Conservation (phyloP, 1,284 basidiomycete genomes). For the Malassezia psittaci region DNA sequence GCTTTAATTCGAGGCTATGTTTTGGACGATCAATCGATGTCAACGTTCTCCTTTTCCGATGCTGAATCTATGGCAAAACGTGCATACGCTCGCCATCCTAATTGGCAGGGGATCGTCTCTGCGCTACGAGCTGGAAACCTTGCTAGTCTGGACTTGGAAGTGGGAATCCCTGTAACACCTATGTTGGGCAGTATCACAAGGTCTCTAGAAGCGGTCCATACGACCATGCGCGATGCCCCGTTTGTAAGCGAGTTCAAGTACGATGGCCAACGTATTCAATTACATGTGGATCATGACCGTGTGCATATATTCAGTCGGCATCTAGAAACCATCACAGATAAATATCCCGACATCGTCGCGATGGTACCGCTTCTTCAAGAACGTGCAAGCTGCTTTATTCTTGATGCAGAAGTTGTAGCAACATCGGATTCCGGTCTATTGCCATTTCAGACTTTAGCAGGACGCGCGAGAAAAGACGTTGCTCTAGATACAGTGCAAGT, state of each 20-base stretch:
- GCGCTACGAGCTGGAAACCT: constrained; percentile 52
- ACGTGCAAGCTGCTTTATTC: constrained; percentile 59
- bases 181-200: constrained; percentile 57
- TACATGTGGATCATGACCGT: constrained; percentile 55
- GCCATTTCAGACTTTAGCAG: constrained; percentile 37
- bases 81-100: constrained; percentile 67
- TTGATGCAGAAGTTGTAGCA: constrained; percentile 63
- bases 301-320: constrained; percentile 76
- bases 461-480: constrained; percentile 41
- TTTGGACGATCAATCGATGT: constrained; percentile 48
- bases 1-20: constrained; percentile 72
- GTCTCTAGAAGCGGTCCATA: constrained; percentile 71
- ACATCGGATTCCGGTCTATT: constrained; percentile 34
- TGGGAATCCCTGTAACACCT: constrained; percentile 55
- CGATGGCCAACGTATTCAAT: constrained; percentile 77
- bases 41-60: constrained; percentile 32
- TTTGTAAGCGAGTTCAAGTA: constrained; percentile 61
- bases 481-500: constrained; percentile 38
- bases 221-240: constrained; percentile 52
- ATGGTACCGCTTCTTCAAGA: constrained; percentile 43
- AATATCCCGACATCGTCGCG: constrained; percentile 77
- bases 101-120: constrained; percentile 66
- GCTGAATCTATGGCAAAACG: constrained; percentile 37
- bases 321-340: constrained; percentile 75
- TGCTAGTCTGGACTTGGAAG: constrained; percentile 53